phyloP scores from a whole-genome alignment of 1,284 basidiomycete species.

The Rhodotorula sp. region DNA sequence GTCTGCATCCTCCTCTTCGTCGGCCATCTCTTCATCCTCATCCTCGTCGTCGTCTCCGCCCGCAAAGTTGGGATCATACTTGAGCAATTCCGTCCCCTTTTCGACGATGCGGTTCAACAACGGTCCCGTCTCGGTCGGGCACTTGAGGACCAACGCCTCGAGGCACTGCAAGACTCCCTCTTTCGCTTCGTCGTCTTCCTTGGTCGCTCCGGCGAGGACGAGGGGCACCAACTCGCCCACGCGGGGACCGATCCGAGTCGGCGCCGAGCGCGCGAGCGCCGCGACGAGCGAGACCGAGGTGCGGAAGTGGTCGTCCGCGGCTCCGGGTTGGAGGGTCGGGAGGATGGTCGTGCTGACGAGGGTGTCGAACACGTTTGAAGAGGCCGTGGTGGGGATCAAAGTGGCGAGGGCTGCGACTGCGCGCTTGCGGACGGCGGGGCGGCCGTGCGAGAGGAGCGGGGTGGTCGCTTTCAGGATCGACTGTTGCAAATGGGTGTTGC shows the following conservation, averaged over 20 bases:
- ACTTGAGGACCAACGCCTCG: slow-evolving; percentile 76
- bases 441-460: slow-evolving; percentile 69
- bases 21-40: slow-evolving; percentile 52
- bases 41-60: slow-evolving; percentile 66
- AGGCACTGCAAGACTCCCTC: slow-evolving; percentile 76
- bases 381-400: slow-evolving; percentile 14
- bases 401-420: slow-evolving; percentile 70
- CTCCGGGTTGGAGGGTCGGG: slow-evolving; percentile 17
- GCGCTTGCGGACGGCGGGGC: slow-evolving; percentile 83
- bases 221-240: slow-evolving; percentile 65
- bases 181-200: slow-evolving; percentile 74
- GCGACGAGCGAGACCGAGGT: slow-evolving; percentile 78
- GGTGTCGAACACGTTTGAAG: slow-evolving; percentile 13
- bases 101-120: slow-evolving; percentile 69
- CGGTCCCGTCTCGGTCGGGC: slow-evolving; percentile 73
- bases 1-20: slow-evolving; percentile 49
- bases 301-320: slow-evolving; percentile 67
- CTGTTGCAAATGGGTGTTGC: slow-evolving; percentile 49
- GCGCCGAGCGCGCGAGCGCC: slow-evolving; percentile 62
- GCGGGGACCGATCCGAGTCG: slow-evolving; percentile 61
- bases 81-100: slow-evolving; percentile 62
- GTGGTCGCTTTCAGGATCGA: slow-evolving; percentile 69
- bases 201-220: slow-evolving; percentile 63
- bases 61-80: slow-evolving; percentile 88
- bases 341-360: slow-evolving; percentile 23